phyloP scores from a whole-genome alignment of 2,329 filamentous ascomycete species.

The Penicillium vulpinum region DNA sequence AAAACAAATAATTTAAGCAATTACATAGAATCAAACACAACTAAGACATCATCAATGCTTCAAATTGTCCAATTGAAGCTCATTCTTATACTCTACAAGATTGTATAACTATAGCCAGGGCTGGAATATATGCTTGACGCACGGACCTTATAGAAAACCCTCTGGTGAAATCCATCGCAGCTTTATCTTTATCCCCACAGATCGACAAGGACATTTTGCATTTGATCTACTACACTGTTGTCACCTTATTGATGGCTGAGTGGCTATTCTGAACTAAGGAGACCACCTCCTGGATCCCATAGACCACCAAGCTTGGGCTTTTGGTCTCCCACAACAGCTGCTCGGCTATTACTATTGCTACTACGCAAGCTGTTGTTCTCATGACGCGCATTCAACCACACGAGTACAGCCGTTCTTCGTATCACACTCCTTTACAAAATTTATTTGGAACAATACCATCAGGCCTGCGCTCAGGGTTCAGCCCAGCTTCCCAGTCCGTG shows the following conservation, averaged over 20 bases:
- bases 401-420: conserved; percentile 7
- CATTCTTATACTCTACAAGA: background rate
- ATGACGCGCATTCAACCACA: conserved; percentile 11
- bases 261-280: background rate
- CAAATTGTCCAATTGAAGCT: background rate
- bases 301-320: background rate
- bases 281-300: background rate
- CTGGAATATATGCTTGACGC: background rate
- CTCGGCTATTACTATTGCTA: background rate
- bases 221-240: background rate
- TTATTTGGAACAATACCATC: background rate
- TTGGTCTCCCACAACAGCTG: background rate
- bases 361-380: background rate
- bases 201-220: conserved; percentile 8
- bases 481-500: conserved; percentile 7
- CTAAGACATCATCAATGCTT: background rate
- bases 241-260: background rate
- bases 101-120: background rate
- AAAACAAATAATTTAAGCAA: background rate
- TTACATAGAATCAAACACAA: too few relatives aligned
- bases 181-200: conserved; percentile 10
- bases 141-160: conserved; percentile 7
- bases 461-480: conserved; percentile 1
- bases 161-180: conserved; percentile 5
- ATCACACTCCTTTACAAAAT: background rate